A percentile compares a stretch with the other conserved stretches of the same genome.
Conservation (phyloP, 305 asterid species). For the Solanum chacoense region DNA sequence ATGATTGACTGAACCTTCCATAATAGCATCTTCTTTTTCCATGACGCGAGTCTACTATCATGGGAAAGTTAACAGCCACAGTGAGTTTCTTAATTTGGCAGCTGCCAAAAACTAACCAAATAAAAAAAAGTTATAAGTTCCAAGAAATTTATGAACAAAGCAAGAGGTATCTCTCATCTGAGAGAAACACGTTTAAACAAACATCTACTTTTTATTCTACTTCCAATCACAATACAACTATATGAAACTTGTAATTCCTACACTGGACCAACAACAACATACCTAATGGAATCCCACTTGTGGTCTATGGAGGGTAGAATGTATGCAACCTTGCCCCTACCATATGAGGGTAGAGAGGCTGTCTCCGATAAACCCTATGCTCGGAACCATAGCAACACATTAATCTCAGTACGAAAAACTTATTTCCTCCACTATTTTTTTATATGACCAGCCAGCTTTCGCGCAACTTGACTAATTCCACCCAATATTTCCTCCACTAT, state of each 20-base stretch:
- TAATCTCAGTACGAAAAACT: background rate
- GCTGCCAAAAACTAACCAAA: background rate
- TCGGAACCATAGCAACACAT: background rate
- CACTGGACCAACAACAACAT: background rate
- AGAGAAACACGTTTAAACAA: background rate
- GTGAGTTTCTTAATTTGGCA: background rate
- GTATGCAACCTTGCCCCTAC: background rate
- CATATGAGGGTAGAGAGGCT: background rate
- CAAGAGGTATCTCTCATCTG: background rate
- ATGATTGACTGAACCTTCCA: slow-evolving; percentile 8
- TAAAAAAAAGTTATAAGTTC: background rate
- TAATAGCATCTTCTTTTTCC: slow-evolving; percentile 20
- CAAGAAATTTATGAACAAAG: background rate
- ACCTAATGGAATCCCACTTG: background rate
- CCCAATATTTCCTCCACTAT: background rate
- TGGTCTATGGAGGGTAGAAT: background rate
- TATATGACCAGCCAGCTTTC: background rate
- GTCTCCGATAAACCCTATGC: background rate
- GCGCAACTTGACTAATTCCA: background rate
- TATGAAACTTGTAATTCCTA: background rate
- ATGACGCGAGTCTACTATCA: slow-evolving; percentile 8
- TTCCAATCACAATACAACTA: background rate
- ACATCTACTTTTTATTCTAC: background rate
- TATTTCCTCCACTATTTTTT: background rate
- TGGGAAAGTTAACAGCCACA: background rate